A percentile compares a stretch with the other conserved stretches of the same genome.
Conservation (phyloP, 1,139 yeast species). For the Waltiozyma sp. region DNA sequence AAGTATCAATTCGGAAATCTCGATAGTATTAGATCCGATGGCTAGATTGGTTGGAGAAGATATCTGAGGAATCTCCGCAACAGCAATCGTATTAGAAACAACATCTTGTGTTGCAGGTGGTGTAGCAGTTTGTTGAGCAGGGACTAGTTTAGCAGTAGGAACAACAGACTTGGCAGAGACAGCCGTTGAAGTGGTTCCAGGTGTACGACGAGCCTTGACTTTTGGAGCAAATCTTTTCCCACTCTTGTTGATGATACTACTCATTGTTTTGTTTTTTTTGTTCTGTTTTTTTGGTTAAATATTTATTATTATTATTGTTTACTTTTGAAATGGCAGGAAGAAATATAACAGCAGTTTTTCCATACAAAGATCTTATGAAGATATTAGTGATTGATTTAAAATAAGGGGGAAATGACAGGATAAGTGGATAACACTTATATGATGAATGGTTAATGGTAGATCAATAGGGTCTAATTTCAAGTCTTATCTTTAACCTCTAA, state of each 20-base stretch:
- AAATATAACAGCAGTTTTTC: no score
- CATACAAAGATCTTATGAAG: no score
- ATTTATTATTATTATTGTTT: not conserved
- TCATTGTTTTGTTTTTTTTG: no score
- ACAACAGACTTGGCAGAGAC: slow-evolving; percentile 14
- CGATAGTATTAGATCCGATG: not conserved
- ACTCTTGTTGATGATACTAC: slow-evolving; percentile 20
- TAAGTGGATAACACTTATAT: no score
- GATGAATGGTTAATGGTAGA: no score
- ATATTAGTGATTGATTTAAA: no score
- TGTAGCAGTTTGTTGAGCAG: not conserved
- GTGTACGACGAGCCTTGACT: slow-evolving; percentile 25
- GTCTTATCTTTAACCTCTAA: no score
- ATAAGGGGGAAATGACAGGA: no score
- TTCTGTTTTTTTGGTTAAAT: no score
- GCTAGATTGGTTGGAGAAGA: not conserved
- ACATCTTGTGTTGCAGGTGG: not conserved
- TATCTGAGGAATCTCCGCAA: not conserved
- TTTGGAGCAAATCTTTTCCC: slow-evolving; percentile 30
- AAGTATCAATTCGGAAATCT: not conserved
- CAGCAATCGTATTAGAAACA: not conserved
- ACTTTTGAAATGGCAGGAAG: not conserved
- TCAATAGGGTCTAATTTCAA: no score
- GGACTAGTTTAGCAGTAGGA: slow-evolving; percentile 2
- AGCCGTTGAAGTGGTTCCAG: slow-evolving; percentile 4